These are phyloP conservation scores for Cylindrodendrum hubeiense DNA, from an alignment of 2,329 filamentous ascomycete genomes.

Conservation along the genomic window DNA sequence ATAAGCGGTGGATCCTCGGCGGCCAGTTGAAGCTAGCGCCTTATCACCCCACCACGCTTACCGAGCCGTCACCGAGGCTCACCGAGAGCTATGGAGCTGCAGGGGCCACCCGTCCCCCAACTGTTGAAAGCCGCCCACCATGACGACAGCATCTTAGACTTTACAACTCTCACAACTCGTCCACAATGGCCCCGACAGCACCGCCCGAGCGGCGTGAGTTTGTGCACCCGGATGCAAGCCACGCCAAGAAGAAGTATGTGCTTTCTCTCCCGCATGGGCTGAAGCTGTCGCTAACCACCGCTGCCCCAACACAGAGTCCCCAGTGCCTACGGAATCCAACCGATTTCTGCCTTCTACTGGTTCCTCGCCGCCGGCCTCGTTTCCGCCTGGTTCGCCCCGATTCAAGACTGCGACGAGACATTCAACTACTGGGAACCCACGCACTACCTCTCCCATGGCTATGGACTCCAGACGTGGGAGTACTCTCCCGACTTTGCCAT, in stretches of 20 bases:
- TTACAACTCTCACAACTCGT: conserved; percentile 29
- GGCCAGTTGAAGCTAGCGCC: conserved; percentile 23
- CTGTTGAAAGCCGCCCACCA: conserved; percentile 45
- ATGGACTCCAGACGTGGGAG: conserved; percentile 98
- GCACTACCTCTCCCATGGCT: conserved; percentile 92
- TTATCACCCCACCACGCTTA: conserved; percentile 33
- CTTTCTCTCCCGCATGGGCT: background rate
- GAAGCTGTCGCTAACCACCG: conserved; percentile 24
- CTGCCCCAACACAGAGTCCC: conserved; percentile 51
- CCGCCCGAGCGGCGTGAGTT: conserved; percentile 51
- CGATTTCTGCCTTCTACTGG: conserved; percentile 83
- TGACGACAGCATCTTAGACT: conserved; percentile 41
- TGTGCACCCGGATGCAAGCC: conserved; percentile 61
- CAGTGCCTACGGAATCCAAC: conserved; percentile 73
- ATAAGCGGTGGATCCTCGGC: conserved; percentile 35
- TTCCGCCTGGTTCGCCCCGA: conserved; percentile 86
- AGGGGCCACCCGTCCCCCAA: conserved; percentile 35
- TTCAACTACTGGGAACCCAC: conserved; percentile 99
- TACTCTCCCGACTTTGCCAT: conserved; percentile 97
- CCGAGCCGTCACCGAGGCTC: conserved; percentile 33
- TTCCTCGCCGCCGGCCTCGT: conserved; percentile 81
- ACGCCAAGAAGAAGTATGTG: conserved; percentile 65
- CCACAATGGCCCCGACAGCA: conserved; percentile 56
- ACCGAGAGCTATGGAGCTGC: conserved; percentile 34
- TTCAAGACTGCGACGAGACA: conserved; percentile 98